These are phyloP conservation scores for Pseudisothecium myosuroides DNA, from an alignment of 225 moss, liverwort and hornwort species.

Conservation along the genomic window DNA sequence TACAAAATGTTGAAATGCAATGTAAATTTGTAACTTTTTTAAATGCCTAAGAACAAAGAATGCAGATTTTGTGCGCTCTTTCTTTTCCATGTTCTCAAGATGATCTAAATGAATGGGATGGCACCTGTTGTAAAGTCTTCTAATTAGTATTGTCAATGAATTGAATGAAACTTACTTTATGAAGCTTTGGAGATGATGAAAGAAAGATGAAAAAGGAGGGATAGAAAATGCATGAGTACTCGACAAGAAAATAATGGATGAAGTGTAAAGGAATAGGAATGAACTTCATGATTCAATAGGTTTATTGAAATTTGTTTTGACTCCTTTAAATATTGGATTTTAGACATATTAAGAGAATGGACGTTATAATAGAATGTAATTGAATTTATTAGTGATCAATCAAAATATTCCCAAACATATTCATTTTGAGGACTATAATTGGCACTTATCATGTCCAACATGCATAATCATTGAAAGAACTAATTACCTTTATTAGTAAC, in stretches of 20 bases:
- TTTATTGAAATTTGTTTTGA: neutral
- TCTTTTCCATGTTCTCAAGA: too few species aligned
- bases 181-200: neutral
- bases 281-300: neutral
- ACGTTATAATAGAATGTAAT: neutral
- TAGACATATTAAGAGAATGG: neutral
- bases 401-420: neutral
- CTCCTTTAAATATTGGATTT: neutral
- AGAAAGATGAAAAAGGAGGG: too few species aligned
- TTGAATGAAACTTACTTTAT: neutral
- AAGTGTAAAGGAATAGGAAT: neutral
- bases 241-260: too few species aligned
- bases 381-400: neutral
- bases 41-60: neutral
- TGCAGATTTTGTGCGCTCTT: accelerated
- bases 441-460: too few species aligned
- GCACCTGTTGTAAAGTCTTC: neutral
- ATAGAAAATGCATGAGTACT: neutral
- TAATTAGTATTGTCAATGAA: neutral
- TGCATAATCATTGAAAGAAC: too few species aligned
- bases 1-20: neutral
- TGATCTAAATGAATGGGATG: neutral
- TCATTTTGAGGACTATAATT: neutral
- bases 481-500: neutral
- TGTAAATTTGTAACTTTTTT: neutral